A percentile compares a stretch with the other conserved stretches of the same genome.
Evolutionary conservation across 2,329 filamentous ascomycete genomes (phyloP).

Genomic region (Fusarium sp.): DNA sequence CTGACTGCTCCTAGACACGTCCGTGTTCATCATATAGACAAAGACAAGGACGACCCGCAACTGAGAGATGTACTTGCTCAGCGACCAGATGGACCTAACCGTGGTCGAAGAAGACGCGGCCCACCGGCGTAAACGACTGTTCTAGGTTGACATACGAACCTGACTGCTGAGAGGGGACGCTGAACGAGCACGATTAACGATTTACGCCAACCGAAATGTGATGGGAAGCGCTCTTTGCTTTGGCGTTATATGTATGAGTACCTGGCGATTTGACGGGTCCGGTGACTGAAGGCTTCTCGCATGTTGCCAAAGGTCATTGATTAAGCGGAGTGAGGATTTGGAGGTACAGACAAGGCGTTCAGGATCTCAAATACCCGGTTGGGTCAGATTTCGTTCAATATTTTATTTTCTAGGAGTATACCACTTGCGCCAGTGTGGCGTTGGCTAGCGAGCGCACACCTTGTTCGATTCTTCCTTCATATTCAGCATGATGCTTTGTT

Average conservation of each 20-base stretch:
- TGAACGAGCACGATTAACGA: conserved; percentile 8
- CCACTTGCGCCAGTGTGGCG: conserved; percentile 22
- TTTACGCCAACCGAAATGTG: conserved; percentile 6
- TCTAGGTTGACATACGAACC: neutral
- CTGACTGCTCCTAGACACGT: conserved; percentile 74
- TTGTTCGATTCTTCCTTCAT: conserved; percentile 11
- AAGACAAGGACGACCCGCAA: conserved; percentile 84
- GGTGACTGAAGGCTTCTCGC: neutral
- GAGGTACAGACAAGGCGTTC: conserved; percentile 35
- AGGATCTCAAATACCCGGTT: conserved; percentile 40
- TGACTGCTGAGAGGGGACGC: neutral
- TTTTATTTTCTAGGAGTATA: conserved; percentile 13
- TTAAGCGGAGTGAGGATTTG: conserved; percentile 7
- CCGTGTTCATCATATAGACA: conserved; percentile 89
- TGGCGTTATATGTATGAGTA: conserved; percentile 32
- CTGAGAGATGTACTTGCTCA: conserved; percentile 88
- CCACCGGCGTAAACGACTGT: conserved; percentile 45
- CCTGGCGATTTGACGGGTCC: conserved; percentile 14
- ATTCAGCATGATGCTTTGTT: conserved; percentile 1
- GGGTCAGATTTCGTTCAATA: conserved; percentile 24
- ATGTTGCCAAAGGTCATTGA: neutral
- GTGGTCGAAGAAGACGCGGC: conserved; percentile 79
- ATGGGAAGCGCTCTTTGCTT: conserved; percentile 4
- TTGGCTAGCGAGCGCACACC: conserved; percentile 21
- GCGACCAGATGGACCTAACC: conserved; percentile 82